Evolutionary conservation across 768 basidiomycete species (phyloP).

Genomic region (Pholiota molesta): DNA sequence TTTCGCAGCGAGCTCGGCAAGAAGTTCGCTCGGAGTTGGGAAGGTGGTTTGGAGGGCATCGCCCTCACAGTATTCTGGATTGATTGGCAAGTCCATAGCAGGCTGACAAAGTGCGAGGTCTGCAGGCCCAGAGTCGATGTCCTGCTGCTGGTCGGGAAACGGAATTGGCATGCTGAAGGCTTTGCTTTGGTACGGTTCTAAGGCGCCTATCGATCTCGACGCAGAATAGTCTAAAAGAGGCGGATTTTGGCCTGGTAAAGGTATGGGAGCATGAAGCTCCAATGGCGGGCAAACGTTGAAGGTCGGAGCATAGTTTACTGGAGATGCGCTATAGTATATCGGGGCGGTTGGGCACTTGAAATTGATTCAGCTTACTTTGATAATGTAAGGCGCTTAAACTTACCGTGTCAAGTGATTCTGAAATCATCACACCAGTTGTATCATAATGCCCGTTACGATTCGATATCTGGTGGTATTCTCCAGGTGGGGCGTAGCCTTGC

Average conservation of each 20-base stretch:
- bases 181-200: neutral
- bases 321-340: neutral
- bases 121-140: neutral
- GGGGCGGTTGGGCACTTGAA: neutral
- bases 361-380: neutral
- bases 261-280: constrained; percentile 19
- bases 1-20: constrained; percentile 44
- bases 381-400: neutral
- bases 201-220: neutral
- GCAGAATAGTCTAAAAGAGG: neutral
- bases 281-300: neutral
- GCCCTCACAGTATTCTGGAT: neutral
- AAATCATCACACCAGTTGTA: neutral
- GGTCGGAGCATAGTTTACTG: neutral
- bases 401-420: neutral
- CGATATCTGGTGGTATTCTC: neutral
- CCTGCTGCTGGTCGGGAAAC: neutral
- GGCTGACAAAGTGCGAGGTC: neutral
- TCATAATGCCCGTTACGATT: neutral
- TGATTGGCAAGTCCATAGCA: neutral
- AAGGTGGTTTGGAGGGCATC: constrained; percentile 40
- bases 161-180: neutral
- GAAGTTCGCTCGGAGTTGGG: constrained; percentile 67
- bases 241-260: constrained; percentile 14
- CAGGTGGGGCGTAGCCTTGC: neutral